phyloP scores from a whole-genome alignment of 2,329 filamentous ascomycete species.

The Xylaria digitata region DNA sequence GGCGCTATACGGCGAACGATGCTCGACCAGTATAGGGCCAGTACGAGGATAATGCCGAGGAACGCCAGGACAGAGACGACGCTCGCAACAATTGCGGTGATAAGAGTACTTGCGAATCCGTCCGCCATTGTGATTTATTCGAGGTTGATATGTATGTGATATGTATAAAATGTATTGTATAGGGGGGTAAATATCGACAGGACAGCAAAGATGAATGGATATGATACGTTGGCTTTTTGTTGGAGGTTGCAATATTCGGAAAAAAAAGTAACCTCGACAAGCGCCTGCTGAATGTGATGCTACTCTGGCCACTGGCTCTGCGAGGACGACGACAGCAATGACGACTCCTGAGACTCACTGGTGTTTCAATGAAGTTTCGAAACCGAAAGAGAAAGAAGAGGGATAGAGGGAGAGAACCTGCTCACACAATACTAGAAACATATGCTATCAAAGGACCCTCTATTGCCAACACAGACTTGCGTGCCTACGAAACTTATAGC shows the following conservation, averaged over 20 bases:
- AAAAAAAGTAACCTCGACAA: background rate
- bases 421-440: slow-evolving; percentile 24
- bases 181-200: slow-evolving; percentile 5
- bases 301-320: background rate
- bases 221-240: background rate
- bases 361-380: slow-evolving; percentile 13
- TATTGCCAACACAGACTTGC: slow-evolving; percentile 1
- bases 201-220: background rate
- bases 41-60: slow-evolving; percentile 32
- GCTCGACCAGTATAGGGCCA: slow-evolving; percentile 37
- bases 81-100: slow-evolving; percentile 36
- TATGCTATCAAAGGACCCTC: background rate
- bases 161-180: slow-evolving; percentile 14
- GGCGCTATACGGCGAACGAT: slow-evolving; percentile 36
- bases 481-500: slow-evolving; percentile 27
- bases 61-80: slow-evolving; percentile 34
- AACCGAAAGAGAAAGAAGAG: slow-evolving; percentile 7
- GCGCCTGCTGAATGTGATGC: slow-evolving; percentile 2
- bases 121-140: slow-evolving; percentile 24
- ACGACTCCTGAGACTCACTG: slow-evolving; percentile 7
- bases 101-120: slow-evolving; percentile 29
- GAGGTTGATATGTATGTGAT: background rate
- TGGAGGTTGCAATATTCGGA: background rate
- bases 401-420: slow-evolving; percentile 13
- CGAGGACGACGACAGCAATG: background rate